phyloP scores from a whole-genome alignment of 78 protist genomes.

The Protostelium mycophagum region DNA sequence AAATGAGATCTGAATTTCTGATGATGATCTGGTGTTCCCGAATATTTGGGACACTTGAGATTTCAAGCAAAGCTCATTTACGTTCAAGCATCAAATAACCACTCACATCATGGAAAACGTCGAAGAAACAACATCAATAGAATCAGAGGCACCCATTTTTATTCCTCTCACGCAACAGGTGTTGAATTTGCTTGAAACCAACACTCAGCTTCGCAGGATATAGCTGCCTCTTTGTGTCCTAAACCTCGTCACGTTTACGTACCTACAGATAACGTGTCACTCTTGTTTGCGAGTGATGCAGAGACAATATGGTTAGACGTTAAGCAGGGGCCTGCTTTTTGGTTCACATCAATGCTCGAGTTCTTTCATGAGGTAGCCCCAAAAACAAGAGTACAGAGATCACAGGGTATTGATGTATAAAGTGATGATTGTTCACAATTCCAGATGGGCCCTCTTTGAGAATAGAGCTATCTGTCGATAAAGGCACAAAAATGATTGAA shows the following conservation, averaged over 20 bases:
- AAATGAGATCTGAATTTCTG: too few species aligned
- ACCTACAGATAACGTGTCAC: neutral
- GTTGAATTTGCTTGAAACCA: neutral
- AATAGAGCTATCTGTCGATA: neutral
- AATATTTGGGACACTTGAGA: too few species aligned
- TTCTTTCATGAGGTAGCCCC: neutral
- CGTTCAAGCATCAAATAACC: too few species aligned
- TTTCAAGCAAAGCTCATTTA: too few species aligned
- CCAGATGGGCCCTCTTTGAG: neutral
- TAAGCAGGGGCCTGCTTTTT: neutral
- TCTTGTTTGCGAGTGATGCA: neutral
- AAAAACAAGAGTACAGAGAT: neutral
- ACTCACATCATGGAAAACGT: neutral
- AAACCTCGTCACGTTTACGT: neutral
- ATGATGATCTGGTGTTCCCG: too few species aligned
- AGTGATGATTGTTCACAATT: neutral
- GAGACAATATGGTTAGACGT: neutral
- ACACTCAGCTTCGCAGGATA: too few species aligned
- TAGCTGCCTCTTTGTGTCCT: neutral
- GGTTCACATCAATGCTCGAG: neutral
- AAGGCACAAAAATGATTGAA: neutral
- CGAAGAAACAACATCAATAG: neutral
- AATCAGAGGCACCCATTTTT: neutral
- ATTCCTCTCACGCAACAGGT: neutral
- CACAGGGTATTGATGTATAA: neutral